These are phyloP conservation scores for Haplosporangium gracile DNA, from an alignment of 192 early-diverging fungal species.

Conservation along the genomic window DNA sequence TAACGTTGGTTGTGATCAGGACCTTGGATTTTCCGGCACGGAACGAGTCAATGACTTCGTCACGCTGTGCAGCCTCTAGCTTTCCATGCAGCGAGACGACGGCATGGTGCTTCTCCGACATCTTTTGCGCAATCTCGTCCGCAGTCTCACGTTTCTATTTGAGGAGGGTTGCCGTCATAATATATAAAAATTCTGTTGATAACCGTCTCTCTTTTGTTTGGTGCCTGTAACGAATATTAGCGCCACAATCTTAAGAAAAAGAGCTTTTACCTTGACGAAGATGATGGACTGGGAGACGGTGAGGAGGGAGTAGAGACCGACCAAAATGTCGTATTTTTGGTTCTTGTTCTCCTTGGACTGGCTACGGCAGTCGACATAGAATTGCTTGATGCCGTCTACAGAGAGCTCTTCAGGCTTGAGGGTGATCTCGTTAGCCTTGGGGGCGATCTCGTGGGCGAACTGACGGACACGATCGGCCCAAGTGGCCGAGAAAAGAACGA, in stretches of 20 bases:
- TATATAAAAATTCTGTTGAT: too few relatives aligned
- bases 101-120: slow-evolving; percentile 87
- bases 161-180: neutral
- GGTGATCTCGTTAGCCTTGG: slow-evolving; percentile 87
- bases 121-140: slow-evolving; percentile 77
- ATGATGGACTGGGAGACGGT: slow-evolving; percentile 98
- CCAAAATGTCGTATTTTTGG: slow-evolving; percentile 86
- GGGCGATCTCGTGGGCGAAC: slow-evolving; percentile 88
- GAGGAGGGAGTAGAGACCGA: slow-evolving; percentile 82
- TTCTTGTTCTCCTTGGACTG: slow-evolving; percentile 57
- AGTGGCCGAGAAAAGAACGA: slow-evolving; percentile 96
- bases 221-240: too few relatives aligned
- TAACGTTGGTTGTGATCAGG: slow-evolving; percentile 96
- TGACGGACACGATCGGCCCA: slow-evolving; percentile 82
- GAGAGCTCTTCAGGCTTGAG: slow-evolving; percentile 91
- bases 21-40: slow-evolving; percentile 92
- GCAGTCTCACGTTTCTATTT: slow-evolving; percentile 82
- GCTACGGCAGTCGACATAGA: slow-evolving; percentile 93
- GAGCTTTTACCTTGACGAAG: slow-evolving; percentile 81
- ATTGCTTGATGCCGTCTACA: slow-evolving; percentile 95
- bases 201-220: too few relatives aligned
- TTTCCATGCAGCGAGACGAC: slow-evolving; percentile 91
- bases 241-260: neutral
- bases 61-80: slow-evolving; percentile 81
- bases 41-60: slow-evolving; percentile 94